These are phyloP conservation scores for Brassica juncea DNA, from an alignment of 345 rosid species.

Conservation along the genomic window DNA sequence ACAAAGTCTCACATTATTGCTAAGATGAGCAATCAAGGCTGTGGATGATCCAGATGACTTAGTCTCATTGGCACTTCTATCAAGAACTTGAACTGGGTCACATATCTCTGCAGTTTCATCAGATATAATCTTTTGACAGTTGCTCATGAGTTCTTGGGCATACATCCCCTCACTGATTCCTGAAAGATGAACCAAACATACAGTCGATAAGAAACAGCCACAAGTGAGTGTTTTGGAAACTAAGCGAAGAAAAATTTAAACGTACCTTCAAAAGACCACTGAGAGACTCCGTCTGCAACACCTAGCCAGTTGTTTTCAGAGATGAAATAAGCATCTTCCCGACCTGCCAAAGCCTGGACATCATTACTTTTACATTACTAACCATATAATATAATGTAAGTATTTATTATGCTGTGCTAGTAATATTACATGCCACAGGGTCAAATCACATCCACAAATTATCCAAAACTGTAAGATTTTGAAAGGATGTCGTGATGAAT, in stretches of 20 bases:
- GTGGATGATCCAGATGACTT: constrained; percentile 63
- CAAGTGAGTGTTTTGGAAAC: neutral
- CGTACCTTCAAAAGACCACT: constrained; percentile 78
- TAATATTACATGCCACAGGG: neutral
- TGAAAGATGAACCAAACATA: constrained; percentile 39
- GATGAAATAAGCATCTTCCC: constrained; percentile 74
- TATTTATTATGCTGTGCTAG: neutral
- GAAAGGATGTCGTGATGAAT: neutral
- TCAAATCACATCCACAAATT: neutral
- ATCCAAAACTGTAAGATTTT: neutral
- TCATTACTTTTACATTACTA: constrained; percentile 63
- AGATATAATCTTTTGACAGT: constrained; percentile 54
- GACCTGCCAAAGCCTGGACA: constrained; percentile 91
- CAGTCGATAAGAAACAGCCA: neutral
- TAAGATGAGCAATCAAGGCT: constrained; percentile 64
- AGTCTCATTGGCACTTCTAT: constrained; percentile 55
- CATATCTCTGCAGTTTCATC: constrained; percentile 37
- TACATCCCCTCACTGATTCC: constrained; percentile 52
- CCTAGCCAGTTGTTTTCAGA: constrained; percentile 64
- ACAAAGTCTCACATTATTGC: constrained; percentile 53
- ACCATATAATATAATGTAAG: constrained; percentile 9
- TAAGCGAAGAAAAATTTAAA: neutral
- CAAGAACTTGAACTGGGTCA: constrained; percentile 56
- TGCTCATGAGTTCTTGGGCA: constrained; percentile 58
- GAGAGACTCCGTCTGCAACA: constrained; percentile 72